phyloP scores from a whole-genome alignment of 148 eudicot genomes.

The Beta vulgaris region DNA sequence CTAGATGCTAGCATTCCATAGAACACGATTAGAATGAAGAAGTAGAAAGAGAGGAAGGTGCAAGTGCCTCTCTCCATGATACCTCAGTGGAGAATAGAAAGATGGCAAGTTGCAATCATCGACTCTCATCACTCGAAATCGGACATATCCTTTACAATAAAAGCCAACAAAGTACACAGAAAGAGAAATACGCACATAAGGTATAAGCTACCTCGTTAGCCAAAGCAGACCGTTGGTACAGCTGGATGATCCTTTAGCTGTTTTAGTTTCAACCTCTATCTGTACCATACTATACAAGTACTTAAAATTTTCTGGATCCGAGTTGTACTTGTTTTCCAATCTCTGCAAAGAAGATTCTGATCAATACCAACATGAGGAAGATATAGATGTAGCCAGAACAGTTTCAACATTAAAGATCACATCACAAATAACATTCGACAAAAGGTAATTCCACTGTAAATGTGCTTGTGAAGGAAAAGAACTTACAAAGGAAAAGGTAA shows the following conservation, averaged over 20 bases:
- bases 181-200: not conserved
- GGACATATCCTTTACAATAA: not conserved
- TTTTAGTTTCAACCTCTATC: slow-evolving; percentile 80
- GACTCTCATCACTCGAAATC: not conserved
- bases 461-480: not conserved
- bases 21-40: not conserved
- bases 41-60: not conserved
- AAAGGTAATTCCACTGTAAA: not conserved
- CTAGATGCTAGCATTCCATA: not conserved
- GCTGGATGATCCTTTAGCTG: slow-evolving; percentile 86
- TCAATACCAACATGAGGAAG: slow-evolving; percentile 3
- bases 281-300: slow-evolving; percentile 73
- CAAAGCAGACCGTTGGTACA: slow-evolving; percentile 94
- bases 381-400: not conserved
- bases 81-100: not conserved
- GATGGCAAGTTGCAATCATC: not conserved
- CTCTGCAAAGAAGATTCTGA: slow-evolving; percentile 48
- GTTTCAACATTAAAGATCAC: not conserved
- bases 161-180: not conserved
- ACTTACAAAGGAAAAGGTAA: not conserved
- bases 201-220: slow-evolving; percentile 67
- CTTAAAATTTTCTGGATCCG: slow-evolving; percentile 72
- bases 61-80: not conserved
- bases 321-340: slow-evolving; percentile 61
- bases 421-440: not conserved